Evolutionary conservation across 1,284 basidiomycete species (phyloP), one percentile per base, ranked within the genome.

Genomic region (Clitocybe nebularis): DNA sequence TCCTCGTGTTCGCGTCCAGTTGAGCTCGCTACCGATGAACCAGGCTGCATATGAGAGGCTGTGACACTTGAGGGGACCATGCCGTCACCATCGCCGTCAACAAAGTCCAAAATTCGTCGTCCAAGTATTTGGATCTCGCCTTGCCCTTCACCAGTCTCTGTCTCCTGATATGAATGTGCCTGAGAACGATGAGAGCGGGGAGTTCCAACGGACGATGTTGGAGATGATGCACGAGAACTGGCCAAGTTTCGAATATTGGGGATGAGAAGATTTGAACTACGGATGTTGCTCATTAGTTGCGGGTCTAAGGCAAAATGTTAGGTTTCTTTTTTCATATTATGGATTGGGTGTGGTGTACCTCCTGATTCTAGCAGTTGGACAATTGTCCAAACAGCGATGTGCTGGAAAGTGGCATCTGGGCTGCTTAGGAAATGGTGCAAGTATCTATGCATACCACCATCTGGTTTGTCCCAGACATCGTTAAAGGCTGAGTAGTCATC

Each of bases 321-420:
- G 42, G 37, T 39, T 50, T 24, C 23, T 45, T 13, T 24, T 28
- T 13, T 10, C 13, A 28, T n/a, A 36, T 13, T 2, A 37, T 26
- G 20, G 30, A 36, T 14, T 22, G 22, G 28, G 30, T 32, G 3
- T 10, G 19, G 57, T 73, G 47, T 60, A 85, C 89, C 89, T 51
- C 91, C 89, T 20, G 92, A 93, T 64, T 99, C 96, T 20, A 99
- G 76, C 20, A 99, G 70, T 61, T 99, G 95, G 8, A 98, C 94
- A 50, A 98, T 94, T 0, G 95, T 98, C 93, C 93, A 97, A 30
- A 99, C 94, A 21, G 96, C 96, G 55, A 99, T 99, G 63, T 99
- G 96, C 66, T 98, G 95, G 85, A 99, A 99, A 0, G 96, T 99
- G n/a, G 92, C 89, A 62, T 99, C 96, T 11, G 89, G 74, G 57